Conservation (phyloP, 177 flowering plant species). For the Vitis hybrid region DNA sequence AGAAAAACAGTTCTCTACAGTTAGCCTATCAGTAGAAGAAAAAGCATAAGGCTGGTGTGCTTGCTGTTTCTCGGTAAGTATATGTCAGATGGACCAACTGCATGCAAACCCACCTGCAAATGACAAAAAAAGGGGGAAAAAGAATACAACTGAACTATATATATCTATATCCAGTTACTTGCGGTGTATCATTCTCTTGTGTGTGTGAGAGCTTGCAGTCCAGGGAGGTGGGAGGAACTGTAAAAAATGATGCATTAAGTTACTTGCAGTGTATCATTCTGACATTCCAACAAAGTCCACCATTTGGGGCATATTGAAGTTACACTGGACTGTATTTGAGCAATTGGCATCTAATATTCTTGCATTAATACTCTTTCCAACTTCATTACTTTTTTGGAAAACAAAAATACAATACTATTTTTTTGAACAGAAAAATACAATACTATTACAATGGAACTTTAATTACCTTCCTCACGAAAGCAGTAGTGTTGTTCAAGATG, state of each 20-base stretch:
- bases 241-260: background rate
- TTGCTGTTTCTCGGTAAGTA: background rate
- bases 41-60: background rate
- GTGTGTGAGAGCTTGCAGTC: background rate
- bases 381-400: background rate
- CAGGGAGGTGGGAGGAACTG: too few relatives aligned
- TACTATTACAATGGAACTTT: background rate
- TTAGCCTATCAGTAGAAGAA: background rate
- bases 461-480: background rate
- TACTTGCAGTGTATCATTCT: background rate
- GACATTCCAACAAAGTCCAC: background rate
- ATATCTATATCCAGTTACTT: too few relatives aligned
- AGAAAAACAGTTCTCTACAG: background rate
- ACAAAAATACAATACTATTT: background rate
- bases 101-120: constrained; percentile 22
- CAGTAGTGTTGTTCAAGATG: constrained; percentile 3
- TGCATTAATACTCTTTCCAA: background rate
- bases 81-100: constrained; percentile 18
- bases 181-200: too few relatives aligned
- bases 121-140: background rate
- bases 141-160: too few relatives aligned
- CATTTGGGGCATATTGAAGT: background rate
- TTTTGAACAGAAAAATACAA: background rate
- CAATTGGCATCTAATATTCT: background rate
- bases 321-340: background rate